phyloP scores from a whole-genome alignment of 805 yeast species.

The Metschnikowia kofuensis region DNA sequence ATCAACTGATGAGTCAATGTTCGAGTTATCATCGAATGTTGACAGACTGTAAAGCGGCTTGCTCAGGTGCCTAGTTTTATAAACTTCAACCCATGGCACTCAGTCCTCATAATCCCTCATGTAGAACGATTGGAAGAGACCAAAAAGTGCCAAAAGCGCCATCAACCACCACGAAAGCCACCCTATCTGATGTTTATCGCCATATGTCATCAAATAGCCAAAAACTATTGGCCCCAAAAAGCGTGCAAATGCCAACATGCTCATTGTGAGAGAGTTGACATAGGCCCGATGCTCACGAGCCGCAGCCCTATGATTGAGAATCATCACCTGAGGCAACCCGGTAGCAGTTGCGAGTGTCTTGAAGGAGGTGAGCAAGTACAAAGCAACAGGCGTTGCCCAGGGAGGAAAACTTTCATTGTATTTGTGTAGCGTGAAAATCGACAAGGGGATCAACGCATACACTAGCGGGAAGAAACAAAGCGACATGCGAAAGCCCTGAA shows the following conservation, averaged over 20 bases:
- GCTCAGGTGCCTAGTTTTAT: no score
- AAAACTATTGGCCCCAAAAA: conserved; percentile 33
- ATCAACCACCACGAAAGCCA: conserved; percentile 38
- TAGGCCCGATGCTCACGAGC: conserved; percentile 33
- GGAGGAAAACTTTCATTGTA: conserved; percentile 25
- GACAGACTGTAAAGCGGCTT: no score
- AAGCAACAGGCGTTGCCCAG: conserved; percentile 28
- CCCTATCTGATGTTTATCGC: conserved; percentile 23
- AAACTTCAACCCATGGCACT: background rate
- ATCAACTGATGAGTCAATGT: no score
- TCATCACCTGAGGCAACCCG: conserved; percentile 35
- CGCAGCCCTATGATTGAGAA: conserved; percentile 36
- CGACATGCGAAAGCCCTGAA: conserved; percentile 30
- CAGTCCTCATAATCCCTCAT: conserved; percentile 30
- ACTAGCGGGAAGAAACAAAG: conserved; percentile 31
- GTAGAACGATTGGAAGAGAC: conserved; percentile 27
- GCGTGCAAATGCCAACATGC: conserved; percentile 32
- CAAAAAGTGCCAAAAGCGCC: conserved; percentile 26
- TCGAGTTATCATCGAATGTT: no score
- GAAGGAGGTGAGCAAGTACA: conserved; percentile 31
- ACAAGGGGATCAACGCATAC: conserved; percentile 29
- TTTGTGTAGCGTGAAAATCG: conserved; percentile 29
- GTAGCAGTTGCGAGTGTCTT: conserved; percentile 34
- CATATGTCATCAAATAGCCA: conserved; percentile 34
- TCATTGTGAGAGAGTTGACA: conserved; percentile 33